These are phyloP conservation scores for Agarophyton chilense DNA, from an alignment of 23 red algal genomes.

Conservation along the genomic window DNA sequence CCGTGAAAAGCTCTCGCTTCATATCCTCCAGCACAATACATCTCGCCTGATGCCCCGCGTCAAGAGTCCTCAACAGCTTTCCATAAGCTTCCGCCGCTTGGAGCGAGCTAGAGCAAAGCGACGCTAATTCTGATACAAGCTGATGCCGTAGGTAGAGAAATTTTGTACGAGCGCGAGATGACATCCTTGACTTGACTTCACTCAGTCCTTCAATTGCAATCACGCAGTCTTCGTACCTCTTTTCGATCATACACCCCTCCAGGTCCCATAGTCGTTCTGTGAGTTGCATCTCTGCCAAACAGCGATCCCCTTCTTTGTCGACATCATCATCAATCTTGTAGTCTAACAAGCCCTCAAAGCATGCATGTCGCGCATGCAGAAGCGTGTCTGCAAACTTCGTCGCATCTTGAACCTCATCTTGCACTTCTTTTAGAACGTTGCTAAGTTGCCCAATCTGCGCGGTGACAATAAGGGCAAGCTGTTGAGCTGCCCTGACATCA, in stretches of 20 bases:
- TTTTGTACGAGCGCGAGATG: background rate
- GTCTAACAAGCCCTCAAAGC: slow-evolving; percentile 44
- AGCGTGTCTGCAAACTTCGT: slow-evolving; percentile 22
- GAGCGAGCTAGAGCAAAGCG: background rate
- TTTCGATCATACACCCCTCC: slow-evolving; percentile 43
- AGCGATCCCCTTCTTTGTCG: slow-evolving; percentile 34
- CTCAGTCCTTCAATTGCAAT: slow-evolving; percentile 11
- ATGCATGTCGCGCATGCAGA: slow-evolving; percentile 19
- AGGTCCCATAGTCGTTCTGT: slow-evolving; percentile 64
- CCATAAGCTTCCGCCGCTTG: slow-evolving; percentile 42
- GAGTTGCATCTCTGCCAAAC: slow-evolving; percentile 23
- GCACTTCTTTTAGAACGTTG: slow-evolving; percentile 24
- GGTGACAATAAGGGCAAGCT: slow-evolving; percentile 49
- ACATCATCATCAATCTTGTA: background rate
- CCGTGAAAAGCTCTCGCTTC: slow-evolving; percentile 20
- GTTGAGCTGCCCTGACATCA: slow-evolving; percentile 44
- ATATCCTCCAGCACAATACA: slow-evolving; percentile 31
- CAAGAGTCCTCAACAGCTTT: slow-evolving; percentile 16
- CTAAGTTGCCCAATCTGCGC: slow-evolving; percentile 32
- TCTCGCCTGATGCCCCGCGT: slow-evolving; percentile 37
- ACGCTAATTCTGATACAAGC: slow-evolving; percentile 30
- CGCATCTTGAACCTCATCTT: slow-evolving; percentile 35
- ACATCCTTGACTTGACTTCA: background rate
- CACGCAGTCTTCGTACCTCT: slow-evolving; percentile 54
- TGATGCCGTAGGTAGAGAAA: slow-evolving; percentile 24